These are phyloP conservation scores for Vicia villosa DNA, from an alignment of 306 rosid genomes.

Conservation along the genomic window DNA sequence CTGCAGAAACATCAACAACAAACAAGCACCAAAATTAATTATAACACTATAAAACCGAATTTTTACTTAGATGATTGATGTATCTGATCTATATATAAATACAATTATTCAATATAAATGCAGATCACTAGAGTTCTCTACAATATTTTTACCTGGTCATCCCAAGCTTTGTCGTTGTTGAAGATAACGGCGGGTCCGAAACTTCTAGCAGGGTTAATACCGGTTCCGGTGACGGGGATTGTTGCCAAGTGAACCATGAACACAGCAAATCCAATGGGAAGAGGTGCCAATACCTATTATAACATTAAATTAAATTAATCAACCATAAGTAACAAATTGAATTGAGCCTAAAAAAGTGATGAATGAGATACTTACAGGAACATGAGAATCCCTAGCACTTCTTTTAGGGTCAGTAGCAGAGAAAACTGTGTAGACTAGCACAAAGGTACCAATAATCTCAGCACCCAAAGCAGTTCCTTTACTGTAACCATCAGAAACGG, in stretches of 20 bases:
- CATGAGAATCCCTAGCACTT: constrained; percentile 90
- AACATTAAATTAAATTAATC: not conserved
- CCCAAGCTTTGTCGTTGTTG: constrained; percentile 74
- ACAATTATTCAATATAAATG: not conserved
- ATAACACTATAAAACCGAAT: not conserved
- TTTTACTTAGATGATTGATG: too few relatives aligned
- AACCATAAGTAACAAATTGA: not conserved
- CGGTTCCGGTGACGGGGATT: constrained; percentile 91
- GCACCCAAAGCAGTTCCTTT: constrained; percentile 87
- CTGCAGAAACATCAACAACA: constrained; percentile 37
- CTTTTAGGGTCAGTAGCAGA: constrained; percentile 97
- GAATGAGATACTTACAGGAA: constrained; percentile 63
- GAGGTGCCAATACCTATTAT: constrained; percentile 92
- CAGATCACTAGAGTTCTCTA: not conserved
- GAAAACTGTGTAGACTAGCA: constrained; percentile 95
- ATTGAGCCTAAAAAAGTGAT: not conserved
- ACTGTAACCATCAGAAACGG: constrained; percentile 49
- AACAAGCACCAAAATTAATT: not conserved
- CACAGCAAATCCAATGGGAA: constrained; percentile 94
- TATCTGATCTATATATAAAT: too few relatives aligned
- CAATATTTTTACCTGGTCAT: constrained; percentile 58
- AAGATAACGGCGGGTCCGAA: constrained; percentile 92
- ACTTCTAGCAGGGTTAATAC: constrained; percentile 95
- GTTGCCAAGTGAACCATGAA: constrained; percentile 98
- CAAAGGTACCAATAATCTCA: constrained; percentile 94